Percentiles rank a stretch among this genome's conserved stretches.
These are phyloP conservation scores for Intubia oerlemansii DNA, from an alignment of 2,329 filamentous ascomycete genomes.

Conservation along the genomic window DNA sequence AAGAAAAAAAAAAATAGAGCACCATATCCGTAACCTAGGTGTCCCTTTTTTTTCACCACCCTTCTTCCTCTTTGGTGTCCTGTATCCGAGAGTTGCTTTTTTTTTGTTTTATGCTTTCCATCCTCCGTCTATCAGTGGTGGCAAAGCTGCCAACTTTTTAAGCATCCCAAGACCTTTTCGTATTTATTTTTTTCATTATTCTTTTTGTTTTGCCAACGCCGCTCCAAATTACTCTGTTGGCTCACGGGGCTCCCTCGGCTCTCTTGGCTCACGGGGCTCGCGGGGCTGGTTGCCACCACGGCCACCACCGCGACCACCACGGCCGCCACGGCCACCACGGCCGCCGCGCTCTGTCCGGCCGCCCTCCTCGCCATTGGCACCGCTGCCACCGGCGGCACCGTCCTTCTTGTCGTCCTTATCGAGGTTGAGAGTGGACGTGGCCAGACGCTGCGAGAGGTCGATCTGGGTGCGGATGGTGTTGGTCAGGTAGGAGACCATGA, in stretches of 20 bases:
- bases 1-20: no score
- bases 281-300: conserved; percentile 27
- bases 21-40: no score
- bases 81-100: no score
- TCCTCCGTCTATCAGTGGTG: no score
- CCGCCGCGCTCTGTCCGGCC: conserved; percentile 17
- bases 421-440: conserved; percentile 44
- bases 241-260: conserved; percentile 20
- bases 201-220: conserved; percentile 2
- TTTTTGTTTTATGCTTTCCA: no score
- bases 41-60: no score
- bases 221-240: conserved; percentile 14
- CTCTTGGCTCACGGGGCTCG: conserved; percentile 27
- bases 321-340: conserved; percentile 23
- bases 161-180: no score
- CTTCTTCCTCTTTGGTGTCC: no score
- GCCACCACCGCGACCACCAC: no score
- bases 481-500: conserved; percentile 93
- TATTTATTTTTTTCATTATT: background rate
- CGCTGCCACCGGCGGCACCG: conserved; percentile 11
- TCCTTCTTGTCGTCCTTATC: conserved; percentile 24
- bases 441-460: conserved; percentile 86
- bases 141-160: no score
- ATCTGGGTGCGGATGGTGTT: conserved; percentile 99
- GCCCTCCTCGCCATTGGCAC: conserved; percentile 20